phyloP scores from a whole-genome alignment of 2,329 filamentous ascomycete genomes.

The Botrytis cinerea region DNA sequence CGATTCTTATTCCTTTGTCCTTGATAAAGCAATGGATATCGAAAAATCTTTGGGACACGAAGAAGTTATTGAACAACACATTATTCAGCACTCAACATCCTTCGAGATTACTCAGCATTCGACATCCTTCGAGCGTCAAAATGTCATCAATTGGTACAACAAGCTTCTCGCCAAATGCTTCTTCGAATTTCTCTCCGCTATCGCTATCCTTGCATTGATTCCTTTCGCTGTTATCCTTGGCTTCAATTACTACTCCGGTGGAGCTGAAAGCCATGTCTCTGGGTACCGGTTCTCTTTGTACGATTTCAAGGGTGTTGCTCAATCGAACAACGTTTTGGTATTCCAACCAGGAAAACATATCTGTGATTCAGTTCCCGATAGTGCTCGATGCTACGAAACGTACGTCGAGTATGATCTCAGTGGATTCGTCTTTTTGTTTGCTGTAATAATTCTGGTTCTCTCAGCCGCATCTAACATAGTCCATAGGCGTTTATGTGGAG shows the following conservation, averaged over 20 bases:
- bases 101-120: background rate
- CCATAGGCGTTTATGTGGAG: background rate
- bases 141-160: background rate
- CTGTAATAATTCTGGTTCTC: background rate
- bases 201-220: background rate
- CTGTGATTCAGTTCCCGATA: background rate
- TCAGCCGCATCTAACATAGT: background rate
- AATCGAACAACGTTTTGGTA: background rate
- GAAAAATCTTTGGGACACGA: background rate
- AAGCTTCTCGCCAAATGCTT: background rate
- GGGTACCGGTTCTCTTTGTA: background rate
- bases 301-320: background rate
- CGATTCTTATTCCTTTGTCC: background rate
- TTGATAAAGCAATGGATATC: background rate
- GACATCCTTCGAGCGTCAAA: background rate
- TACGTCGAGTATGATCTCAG: background rate
- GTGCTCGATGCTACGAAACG: background rate
- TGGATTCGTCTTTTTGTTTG: background rate
- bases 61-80: background rate
- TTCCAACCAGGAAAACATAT: background rate
- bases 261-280: background rate
- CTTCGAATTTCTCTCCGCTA: background rate
- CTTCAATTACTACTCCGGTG: background rate
- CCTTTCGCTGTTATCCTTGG: background rate
- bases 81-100: background rate